A percentile compares a stretch with the other conserved stretches of the same genome.
These are phyloP conservation scores for Sclerotinia sclerotiorum DNA, from an alignment of 2,329 filamentous ascomycete species.

Conservation along the genomic window DNA sequence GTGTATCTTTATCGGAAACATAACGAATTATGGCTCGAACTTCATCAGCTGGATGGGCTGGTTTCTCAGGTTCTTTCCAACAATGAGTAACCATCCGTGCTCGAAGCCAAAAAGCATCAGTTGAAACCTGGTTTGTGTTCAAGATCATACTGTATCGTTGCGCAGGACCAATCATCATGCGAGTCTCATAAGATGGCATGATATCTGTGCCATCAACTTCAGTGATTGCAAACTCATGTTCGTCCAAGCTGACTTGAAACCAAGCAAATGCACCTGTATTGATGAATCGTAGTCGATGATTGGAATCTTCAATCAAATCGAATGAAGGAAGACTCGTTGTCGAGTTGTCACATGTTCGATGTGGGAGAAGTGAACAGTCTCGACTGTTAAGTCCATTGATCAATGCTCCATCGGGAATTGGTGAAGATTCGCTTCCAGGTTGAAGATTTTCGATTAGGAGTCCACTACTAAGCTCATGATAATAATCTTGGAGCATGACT, in stretches of 20 bases:
- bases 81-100: slow-evolving; percentile 61
- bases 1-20: slow-evolving; percentile 21
- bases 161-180: slow-evolving; percentile 66
- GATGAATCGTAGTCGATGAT: slow-evolving; percentile 65
- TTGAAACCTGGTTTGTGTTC: slow-evolving; percentile 55
- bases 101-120: slow-evolving; percentile 62
- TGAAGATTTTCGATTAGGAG: slow-evolving; percentile 44
- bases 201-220: slow-evolving; percentile 71
- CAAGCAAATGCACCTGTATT: slow-evolving; percentile 71
- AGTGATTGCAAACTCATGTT: slow-evolving; percentile 62
- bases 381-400: slow-evolving; percentile 48
- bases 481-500: slow-evolving; percentile 71
- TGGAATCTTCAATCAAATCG: slow-evolving; percentile 52
- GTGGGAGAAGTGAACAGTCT: slow-evolving; percentile 42
- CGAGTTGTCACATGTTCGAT: slow-evolving; percentile 48
- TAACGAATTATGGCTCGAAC: slow-evolving; percentile 53
- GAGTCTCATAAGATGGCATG: slow-evolving; percentile 56
- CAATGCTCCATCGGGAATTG: slow-evolving; percentile 48
- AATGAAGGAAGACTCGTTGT: slow-evolving; percentile 45
- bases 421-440: slow-evolving; percentile 46
- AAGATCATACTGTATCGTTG: slow-evolving; percentile 70
- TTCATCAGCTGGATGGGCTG: slow-evolving; percentile 47
- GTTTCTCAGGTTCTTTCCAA: slow-evolving; percentile 53
- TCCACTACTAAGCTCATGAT: slow-evolving; percentile 57
- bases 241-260: slow-evolving; percentile 70